A percentile compares a stretch with the other conserved stretches of the same genome.
Evolutionary conservation across 345 rosid genomes (phyloP).

Genomic region (Streptanthus diversifolius): DNA sequence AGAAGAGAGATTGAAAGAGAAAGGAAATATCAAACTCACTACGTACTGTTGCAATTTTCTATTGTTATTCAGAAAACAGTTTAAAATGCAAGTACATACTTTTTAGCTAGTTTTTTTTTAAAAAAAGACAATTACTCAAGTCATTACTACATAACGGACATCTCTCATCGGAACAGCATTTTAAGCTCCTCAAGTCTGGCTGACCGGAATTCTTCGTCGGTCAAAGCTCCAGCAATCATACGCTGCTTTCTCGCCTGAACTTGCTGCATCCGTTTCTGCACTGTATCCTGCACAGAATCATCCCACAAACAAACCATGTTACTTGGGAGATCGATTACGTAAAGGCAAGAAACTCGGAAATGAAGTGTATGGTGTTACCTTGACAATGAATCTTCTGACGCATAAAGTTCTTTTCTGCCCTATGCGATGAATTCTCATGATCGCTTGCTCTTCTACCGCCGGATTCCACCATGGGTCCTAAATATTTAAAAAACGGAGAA

Average conservation of each 20-base stretch:
- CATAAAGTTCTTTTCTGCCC: background rate
- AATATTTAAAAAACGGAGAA: background rate
- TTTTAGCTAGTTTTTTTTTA: no score
- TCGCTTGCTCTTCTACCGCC: constrained; percentile 6
- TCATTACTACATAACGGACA: background rate
- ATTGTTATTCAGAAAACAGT: background rate
- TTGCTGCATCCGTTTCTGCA: constrained; percentile 58
- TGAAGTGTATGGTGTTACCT: background rate
- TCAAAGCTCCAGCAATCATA: constrained; percentile 65
- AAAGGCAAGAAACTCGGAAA: background rate
- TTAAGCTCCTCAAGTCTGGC: constrained; percentile 67
- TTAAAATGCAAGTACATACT: background rate
- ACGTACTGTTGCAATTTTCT: background rate
- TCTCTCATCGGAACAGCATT: constrained; percentile 53
- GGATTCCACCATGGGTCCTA: constrained; percentile 9
- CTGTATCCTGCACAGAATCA: constrained; percentile 40
- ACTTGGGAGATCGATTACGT: background rate
- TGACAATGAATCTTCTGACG: constrained; percentile 8
- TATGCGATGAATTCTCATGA: constrained; percentile 5
- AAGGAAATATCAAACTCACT: background rate
- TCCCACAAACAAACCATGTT: background rate
- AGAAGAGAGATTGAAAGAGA: background rate
- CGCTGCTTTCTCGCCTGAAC: constrained; percentile 68
- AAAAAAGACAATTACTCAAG: background rate
- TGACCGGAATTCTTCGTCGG: constrained; percentile 60